A percentile compares a stretch with the other conserved stretches of the same genome.
Conservation (phyloP, 805 yeast species). For the Pichia eremophila region DNA sequence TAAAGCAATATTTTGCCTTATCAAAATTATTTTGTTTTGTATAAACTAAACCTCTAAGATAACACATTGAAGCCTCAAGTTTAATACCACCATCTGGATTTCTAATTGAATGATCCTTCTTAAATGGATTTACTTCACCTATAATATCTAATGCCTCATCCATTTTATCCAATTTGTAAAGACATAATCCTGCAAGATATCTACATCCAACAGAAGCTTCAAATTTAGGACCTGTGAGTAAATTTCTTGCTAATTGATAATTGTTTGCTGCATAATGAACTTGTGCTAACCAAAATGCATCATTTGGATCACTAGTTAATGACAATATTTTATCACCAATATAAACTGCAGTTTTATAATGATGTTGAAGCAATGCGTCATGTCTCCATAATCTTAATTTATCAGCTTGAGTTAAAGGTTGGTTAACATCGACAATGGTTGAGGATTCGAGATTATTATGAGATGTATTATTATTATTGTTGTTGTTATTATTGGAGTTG, state of each 20-base stretch:
- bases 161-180: slow-evolving; percentile 63
- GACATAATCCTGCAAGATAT: slow-evolving; percentile 68
- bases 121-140: slow-evolving; percentile 75
- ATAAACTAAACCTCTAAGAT: slow-evolving; percentile 72
- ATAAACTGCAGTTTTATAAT: slow-evolving; percentile 79
- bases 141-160: slow-evolving; percentile 84
- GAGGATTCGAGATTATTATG: slow-evolving; percentile 2
- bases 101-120: slow-evolving; percentile 25
- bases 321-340: slow-evolving; percentile 86
- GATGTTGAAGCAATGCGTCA: slow-evolving; percentile 88
- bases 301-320: slow-evolving; percentile 79
- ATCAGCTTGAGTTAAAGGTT: slow-evolving; percentile 70
- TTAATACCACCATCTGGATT: slow-evolving; percentile 77
- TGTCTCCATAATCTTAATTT: slow-evolving; percentile 85
- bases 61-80: slow-evolving; percentile 81
- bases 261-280: slow-evolving; percentile 70
- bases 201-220: slow-evolving; percentile 65
- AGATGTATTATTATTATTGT: neutral
- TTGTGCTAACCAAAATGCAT: slow-evolving; percentile 95
- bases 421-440: slow-evolving; percentile 15
- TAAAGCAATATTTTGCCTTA: slow-evolving; percentile 75
- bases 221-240: slow-evolving; percentile 48
- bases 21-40: slow-evolving; percentile 78
- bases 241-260: slow-evolving; percentile 67
- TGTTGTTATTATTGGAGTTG: neutral